A percentile compares a stretch with the other conserved stretches of the same genome.
phyloP scores from a whole-genome alignment of 2,329 filamentous ascomycete genomes.

The Akanthomyces uredinophilus region DNA sequence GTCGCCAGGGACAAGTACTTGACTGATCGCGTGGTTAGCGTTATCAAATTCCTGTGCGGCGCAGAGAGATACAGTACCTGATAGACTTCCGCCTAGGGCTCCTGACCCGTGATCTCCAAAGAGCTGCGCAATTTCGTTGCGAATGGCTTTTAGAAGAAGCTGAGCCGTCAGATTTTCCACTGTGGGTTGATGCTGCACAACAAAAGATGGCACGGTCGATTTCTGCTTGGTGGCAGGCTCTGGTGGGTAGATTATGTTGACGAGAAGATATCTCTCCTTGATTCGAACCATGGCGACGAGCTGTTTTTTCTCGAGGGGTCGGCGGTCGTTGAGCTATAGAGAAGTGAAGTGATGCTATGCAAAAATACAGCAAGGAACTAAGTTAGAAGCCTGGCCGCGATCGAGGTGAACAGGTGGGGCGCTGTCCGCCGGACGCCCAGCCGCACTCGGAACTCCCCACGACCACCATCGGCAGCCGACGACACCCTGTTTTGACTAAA shows the following conservation, averaged over 20 bases:
- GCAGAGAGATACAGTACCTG: conserved; percentile 44
- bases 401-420: background rate
- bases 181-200: conserved; percentile 76
- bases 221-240: conserved; percentile 33
- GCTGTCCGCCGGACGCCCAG: background rate
- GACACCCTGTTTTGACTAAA: background rate
- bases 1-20: conserved; percentile 93
- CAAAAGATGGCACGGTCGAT: conserved; percentile 48
- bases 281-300: conserved; percentile 75
- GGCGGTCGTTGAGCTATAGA: background rate
- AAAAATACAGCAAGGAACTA: background rate
- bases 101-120: conserved; percentile 90
- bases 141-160: conserved; percentile 62
- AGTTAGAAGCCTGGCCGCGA: background rate
- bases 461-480: background rate
- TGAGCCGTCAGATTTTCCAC: conserved; percentile 63
- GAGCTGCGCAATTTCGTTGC: conserved; percentile 62
- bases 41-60: background rate
- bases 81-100: conserved; percentile 62
- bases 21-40: conserved; percentile 45
- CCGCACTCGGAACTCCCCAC: background rate
- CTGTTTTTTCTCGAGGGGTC: too few relatives aligned
- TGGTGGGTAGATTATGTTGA: conserved; percentile 84
- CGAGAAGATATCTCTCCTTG: conserved; percentile 92
- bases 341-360: background rate